These are phyloP conservation scores for Macrolepiota albuminosa DNA, from an alignment of 768 basidiomycete genomes.

Conservation along the genomic window DNA sequence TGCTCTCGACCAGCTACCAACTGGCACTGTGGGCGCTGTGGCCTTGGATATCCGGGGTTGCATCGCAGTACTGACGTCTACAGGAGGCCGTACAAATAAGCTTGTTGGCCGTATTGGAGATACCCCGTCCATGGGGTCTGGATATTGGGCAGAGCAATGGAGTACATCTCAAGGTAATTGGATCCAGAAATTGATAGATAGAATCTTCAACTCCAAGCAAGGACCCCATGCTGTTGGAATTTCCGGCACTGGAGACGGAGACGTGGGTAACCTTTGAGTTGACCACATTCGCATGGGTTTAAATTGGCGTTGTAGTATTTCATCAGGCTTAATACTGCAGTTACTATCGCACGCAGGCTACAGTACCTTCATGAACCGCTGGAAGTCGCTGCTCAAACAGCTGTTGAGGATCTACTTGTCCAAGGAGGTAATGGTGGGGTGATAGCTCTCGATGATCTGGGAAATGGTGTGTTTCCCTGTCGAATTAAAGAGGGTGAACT, in stretches of 20 bases:
- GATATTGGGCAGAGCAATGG: slow-evolving; percentile 89
- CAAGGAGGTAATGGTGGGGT: slow-evolving; percentile 71
- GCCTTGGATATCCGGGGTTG: slow-evolving; percentile 73
- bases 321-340: slow-evolving; percentile 64
- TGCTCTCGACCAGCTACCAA: slow-evolving; percentile 57
- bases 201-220: slow-evolving; percentile 22
- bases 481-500: background rate
- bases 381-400: slow-evolving; percentile 45
- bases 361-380: slow-evolving; percentile 55
- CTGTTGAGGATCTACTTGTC: slow-evolving; percentile 51
- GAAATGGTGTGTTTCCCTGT: slow-evolving; percentile 48
- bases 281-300: background rate
- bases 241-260: slow-evolving; percentile 85
- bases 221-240: slow-evolving; percentile 53
- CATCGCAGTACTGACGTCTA: slow-evolving; percentile 70
- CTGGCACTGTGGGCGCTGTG: slow-evolving; percentile 82
- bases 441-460: slow-evolving; percentile 64
- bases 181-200: slow-evolving; percentile 26
- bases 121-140: slow-evolving; percentile 72
- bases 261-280: slow-evolving; percentile 40
- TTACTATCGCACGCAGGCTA: slow-evolving; percentile 63
- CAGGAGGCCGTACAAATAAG: slow-evolving; percentile 82
- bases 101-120: slow-evolving; percentile 80
- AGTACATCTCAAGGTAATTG: slow-evolving; percentile 19
- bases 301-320: slow-evolving; percentile 51